Conservation (phyloP, 768 basidiomycete genomes). For the Pleurotus ostreatus region DNA sequence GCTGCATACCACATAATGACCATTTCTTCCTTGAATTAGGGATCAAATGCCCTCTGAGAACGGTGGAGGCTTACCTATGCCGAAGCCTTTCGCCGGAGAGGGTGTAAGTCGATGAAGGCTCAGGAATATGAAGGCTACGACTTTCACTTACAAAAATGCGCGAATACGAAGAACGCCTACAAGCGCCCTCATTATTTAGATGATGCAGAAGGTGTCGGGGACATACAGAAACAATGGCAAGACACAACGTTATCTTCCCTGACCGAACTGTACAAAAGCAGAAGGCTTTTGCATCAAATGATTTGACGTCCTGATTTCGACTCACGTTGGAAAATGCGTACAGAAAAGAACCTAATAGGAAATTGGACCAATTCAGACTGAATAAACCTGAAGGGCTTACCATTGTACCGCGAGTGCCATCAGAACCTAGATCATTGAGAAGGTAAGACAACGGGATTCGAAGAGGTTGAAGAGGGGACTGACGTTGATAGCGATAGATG, state of each 20-base stretch:
- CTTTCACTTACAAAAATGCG: constrained; percentile 33
- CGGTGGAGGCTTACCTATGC: constrained; percentile 26
- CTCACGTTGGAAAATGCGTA: constrained; percentile 35
- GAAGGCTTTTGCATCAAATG: too few species aligned
- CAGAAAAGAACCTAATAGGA: constrained; percentile 30
- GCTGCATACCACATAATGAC: constrained; percentile 28
- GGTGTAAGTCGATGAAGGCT: too few species aligned
- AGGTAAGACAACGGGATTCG: neutral
- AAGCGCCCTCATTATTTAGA: neutral
- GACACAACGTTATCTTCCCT: constrained; percentile 27
- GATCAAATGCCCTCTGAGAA: neutral
- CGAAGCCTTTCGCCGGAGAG: constrained; percentile 26
- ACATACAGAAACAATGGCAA: constrained; percentile 30
- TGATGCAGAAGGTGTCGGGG: neutral
- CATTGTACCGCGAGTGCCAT: constrained; percentile 39
- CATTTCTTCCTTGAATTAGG: constrained; percentile 23
- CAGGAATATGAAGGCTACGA: too few species aligned
- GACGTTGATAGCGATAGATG: constrained; percentile 36
- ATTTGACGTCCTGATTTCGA: neutral
- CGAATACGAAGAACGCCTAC: constrained; percentile 29
- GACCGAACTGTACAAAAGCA: constrained; percentile 26
- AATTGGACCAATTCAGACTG: too few species aligned
- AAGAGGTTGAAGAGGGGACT: neutral
- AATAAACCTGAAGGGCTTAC: too few species aligned
- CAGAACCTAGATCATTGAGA: constrained; percentile 22